Base-by-base conservation (phyloP, 1,284 basidiomycete genomes). In the Ceratobasidium sp. region DNA sequence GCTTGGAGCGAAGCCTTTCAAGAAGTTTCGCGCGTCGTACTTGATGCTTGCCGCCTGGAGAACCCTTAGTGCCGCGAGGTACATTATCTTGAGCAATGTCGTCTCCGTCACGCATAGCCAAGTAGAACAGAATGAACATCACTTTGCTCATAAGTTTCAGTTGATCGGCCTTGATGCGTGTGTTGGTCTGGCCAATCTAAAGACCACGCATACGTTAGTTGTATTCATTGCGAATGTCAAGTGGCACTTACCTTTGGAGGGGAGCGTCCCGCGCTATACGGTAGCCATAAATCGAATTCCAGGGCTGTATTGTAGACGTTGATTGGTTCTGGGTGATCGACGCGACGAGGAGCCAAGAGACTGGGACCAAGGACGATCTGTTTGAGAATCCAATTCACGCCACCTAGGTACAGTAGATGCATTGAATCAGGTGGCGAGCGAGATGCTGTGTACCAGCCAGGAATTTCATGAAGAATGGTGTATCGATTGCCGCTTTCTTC, bases 361-460 rank as follows among this genome's bases (percentile, higher is more conserved):
- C 26, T 32, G 23, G 55, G 67, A 0, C 23, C 54, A 8, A 58
- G 28, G 6, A 70, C 3, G 16, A 70, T 28, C 13, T 70, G 67
- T 35, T 70, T 70, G 5, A 59, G 6, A 21, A 70, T 41, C 67
- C 67, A 70, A 21, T 46, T 46, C 26, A 59, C 46, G 11, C 43
- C 67, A 11, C 67, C 67, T 30, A 58, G 67, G 41, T 70, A 70
- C 18, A 70, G 55, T 1, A 70, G 32, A 13, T 70, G 67, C 67
- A 70, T 70, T 0, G 67, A 8, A 46, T 70, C 67, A 11, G n/a
- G 55, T 1, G 55, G 67, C 2, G 44, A 70, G 1, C 1, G n/a
- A 0, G 50, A 11, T 1, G 55, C 2, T 0, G 55, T 70, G 21
- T 70, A 44, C 67, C 69, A 71, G 0, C 69, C 69, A 13, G 69